phyloP scores from a whole-genome alignment of 192 early-diverging fungal species.

The Glomus cerebriforme region DNA sequence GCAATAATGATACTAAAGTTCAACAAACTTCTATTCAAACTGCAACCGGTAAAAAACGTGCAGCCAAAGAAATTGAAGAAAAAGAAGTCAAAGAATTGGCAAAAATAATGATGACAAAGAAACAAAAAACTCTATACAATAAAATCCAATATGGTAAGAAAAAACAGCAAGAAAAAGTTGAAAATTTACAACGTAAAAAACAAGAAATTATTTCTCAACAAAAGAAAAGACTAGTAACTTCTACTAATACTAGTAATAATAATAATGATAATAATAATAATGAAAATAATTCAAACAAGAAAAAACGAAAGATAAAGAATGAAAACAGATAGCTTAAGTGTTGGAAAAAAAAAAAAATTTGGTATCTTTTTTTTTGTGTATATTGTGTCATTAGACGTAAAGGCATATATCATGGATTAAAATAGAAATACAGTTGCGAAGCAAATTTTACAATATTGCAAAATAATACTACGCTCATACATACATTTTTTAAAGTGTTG shows the following conservation, averaged over 20 bases:
- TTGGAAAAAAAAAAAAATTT: neutral
- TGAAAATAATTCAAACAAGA: neutral
- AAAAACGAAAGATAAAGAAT: neutral
- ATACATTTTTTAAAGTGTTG: neutral
- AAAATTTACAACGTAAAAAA: constrained; percentile 47
- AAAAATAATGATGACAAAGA: constrained; percentile 88
- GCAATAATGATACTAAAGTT: constrained; percentile 11
- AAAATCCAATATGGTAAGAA: constrained; percentile 77
- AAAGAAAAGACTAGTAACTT: constrained; percentile 1
- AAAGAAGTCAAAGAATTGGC: constrained; percentile 73
- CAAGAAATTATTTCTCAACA: constrained; percentile 30
- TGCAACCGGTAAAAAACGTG: constrained; percentile 52
- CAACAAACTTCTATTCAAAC: constrained; percentile 25
- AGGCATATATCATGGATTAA: neutral
- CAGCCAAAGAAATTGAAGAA: constrained; percentile 51
- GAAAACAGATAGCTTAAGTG: neutral
- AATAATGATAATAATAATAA: neutral
- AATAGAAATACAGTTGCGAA: neutral
- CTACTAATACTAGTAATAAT: neutral
- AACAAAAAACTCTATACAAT: constrained; percentile 75
- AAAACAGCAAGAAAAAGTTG: constrained; percentile 67
- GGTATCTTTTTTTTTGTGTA: neutral
- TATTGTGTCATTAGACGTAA: neutral
- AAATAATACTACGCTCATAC: neutral
- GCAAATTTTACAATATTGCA: neutral